A percentile compares a stretch with the other conserved stretches of the same genome.
Conservation (phyloP, 2,329 filamentous ascomycete species). For the Neurospora crassa region DNA sequence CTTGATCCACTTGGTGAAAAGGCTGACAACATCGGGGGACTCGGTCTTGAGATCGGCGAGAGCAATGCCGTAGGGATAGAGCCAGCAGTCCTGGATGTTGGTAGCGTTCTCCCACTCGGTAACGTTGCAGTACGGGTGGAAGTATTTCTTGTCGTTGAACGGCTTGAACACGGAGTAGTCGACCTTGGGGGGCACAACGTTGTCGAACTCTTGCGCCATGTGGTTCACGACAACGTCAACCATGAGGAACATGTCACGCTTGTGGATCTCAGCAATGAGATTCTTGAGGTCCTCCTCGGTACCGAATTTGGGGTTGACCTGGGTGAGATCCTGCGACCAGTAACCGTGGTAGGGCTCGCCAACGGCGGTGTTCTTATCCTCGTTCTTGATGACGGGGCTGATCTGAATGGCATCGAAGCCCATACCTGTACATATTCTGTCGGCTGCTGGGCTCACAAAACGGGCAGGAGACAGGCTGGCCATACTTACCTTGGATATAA, state of each 20-base stretch:
- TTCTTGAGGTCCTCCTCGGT: constrained; percentile 47
- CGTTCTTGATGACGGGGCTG: constrained; percentile 42
- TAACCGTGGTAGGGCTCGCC: constrained; percentile 42
- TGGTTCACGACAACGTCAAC: constrained; percentile 48
- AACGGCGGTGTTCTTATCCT: constrained; percentile 23
- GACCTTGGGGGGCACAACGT: constrained; percentile 30
- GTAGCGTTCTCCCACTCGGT: constrained; percentile 43
- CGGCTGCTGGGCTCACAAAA: not conserved
- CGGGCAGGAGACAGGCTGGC: not conserved
- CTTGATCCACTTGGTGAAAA: constrained; percentile 50
- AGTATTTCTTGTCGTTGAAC: constrained; percentile 45
- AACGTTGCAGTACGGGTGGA: constrained; percentile 48
- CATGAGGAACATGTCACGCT: constrained; percentile 31
- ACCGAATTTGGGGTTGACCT: constrained; percentile 50
- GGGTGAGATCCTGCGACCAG: constrained; percentile 40
- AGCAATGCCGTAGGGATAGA: constrained; percentile 41
- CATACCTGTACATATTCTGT: constrained; percentile 27
- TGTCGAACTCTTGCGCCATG: constrained; percentile 33
- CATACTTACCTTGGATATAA: constrained; percentile 42
- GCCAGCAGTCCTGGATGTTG: constrained; percentile 38
- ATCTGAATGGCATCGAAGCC: constrained; percentile 51
- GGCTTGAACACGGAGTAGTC: constrained; percentile 31
- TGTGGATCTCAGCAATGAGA: constrained; percentile 35
- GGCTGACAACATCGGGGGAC: constrained; percentile 33
- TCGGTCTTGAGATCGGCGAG: constrained; percentile 55